Base-by-base conservation (phyloP, 371 early-diverging fungal genomes). In the Haplosporangium sp. region DNA sequence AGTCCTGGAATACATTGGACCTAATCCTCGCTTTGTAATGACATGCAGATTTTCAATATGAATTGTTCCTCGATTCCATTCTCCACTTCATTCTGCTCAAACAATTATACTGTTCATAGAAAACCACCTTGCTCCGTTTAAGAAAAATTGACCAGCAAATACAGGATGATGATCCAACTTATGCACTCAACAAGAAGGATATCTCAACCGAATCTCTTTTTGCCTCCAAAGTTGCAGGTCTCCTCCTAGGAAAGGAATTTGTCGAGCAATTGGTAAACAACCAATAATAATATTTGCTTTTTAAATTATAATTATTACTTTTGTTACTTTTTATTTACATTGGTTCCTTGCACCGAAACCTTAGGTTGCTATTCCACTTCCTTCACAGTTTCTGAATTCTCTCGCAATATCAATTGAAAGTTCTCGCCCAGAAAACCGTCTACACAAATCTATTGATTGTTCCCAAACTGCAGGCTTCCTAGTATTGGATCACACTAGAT, bases 211-310 rank as follows among this genome's bases (percentile, higher is more conserved):
- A 81, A 50, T 48, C 69, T 1, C 19, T 57, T 7, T 81, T 72
- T 66, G 39, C 48, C 5, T 65, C 72, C 4, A 60, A 72, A 35
- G 72, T 81, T 61, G 67, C 72, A 5, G 67, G 72, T 11, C 66
- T 62, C 0, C 69, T 81, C 0, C 63, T 74, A 0, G 82, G 76
- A 35, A 58, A 72, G 38, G 69, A 81, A 58, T 81, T 62, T 44
- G 67, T 81, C 15, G 82, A 75, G 27, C 82, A 75, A 20, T 50
- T 66, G 44, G 82, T 75, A 77, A 8, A 62, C n/a, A n/a, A n/a
- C 15, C 19, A 37, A 34, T 37, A 7, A 27, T 44, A 37, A 10
- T 7, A 17, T 3, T 39, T 27, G 11, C 35, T 27, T 17, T 44
- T 20, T 27, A 60, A 50, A 34, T 39, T 38, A 37, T 40, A 53